Evolutionary conservation across 2,329 filamentous ascomycete genomes (phyloP), one percentile per base, ranked within the genome.

Genomic region (Tothia fuscella): DNA sequence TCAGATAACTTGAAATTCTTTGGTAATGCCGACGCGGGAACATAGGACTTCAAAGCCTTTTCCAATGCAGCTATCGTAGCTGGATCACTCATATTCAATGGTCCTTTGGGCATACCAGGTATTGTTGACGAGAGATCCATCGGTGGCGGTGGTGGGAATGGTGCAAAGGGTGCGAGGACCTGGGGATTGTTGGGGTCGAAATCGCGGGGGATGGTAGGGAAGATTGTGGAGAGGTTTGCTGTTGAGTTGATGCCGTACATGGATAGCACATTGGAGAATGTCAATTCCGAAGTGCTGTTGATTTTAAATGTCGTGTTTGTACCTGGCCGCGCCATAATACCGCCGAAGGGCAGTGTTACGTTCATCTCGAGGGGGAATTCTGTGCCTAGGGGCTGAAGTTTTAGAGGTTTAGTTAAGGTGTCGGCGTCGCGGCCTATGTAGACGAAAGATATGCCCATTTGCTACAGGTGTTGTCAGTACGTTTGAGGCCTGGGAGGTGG

Each of bases 401-500:
- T 24, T 12, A 40, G 38, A 20, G 12, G 29, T 9, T 40, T 28
- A 4, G 29, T 31, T 21, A 40, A n/a, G 5, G 26, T 40, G 9
- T 5, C 17, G 13, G 34, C 20, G 16, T 42, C 39, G 9, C 29
- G 29, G 21, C 39, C 39, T 6, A 42, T 25, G 17, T 42, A 42
- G 14, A 42, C 14, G 21, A 42, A 42, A 31, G n/a, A 25, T 16
- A 42, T 42, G 9, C 30, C 39, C 39, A 42, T 42, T 42, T 42
- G 39, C 39, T 42, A 12, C 16, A 3, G 3, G 17, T 10, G n/a
- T 16, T 12, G 17, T 42, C 26, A 42, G 31, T 16, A 16, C 9
- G 10, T 10, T 13, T 35, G 17, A 35, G 19, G n/a, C n/a, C 4
- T 21, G 13, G 17, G 9, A 5, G n/a, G n/a, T n/a, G n/a, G n/a